Percentiles rank a stretch among this genome's conserved stretches.
These are phyloP conservation scores for Penicillium sp. DNA, from an alignment of 2,329 filamentous ascomycete genomes.

Conservation along the genomic window DNA sequence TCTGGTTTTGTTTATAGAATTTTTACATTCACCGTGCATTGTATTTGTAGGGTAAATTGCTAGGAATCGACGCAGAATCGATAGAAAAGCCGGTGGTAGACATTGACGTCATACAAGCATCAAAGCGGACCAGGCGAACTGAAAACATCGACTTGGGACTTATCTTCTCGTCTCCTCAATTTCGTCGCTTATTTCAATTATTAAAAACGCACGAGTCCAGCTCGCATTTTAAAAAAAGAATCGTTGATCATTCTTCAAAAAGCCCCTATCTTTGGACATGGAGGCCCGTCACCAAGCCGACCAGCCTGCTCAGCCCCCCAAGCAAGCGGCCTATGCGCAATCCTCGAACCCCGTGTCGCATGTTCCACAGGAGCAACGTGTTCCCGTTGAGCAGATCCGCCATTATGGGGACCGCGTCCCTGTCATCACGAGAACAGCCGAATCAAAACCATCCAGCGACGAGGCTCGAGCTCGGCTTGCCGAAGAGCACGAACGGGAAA, in stretches of 20 bases:
- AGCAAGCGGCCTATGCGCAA: slow-evolving; percentile 39
- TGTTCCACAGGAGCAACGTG: slow-evolving; percentile 31
- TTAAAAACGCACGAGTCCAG: not conserved
- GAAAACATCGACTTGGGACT: not conserved
- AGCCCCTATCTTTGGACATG: slow-evolving; percentile 20
- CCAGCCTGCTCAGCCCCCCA: slow-evolving; percentile 38
- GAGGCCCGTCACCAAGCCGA: slow-evolving; percentile 12
- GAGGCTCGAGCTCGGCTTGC: slow-evolving; percentile 25
- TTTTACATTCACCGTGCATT: too few species aligned
- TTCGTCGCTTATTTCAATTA: not conserved
- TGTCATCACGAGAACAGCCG: slow-evolving; percentile 29
- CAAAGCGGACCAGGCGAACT: slow-evolving; percentile 4
- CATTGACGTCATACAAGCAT: slow-evolving; percentile 29
- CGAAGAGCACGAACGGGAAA: slow-evolving; percentile 20
- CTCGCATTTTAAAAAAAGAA: not conserved
- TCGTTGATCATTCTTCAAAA: not conserved
- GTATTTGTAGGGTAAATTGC: too few species aligned
- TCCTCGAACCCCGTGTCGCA: slow-evolving; percentile 39
- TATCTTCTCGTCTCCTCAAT: not conserved
- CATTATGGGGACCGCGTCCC: slow-evolving; percentile 31
- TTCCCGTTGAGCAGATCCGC: not conserved
- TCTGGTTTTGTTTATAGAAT: too few species aligned
- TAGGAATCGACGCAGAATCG: not conserved
- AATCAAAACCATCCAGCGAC: slow-evolving; percentile 35
- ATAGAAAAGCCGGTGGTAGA: slow-evolving; percentile 11